Evolutionary conservation across 2,329 filamentous ascomycete species (phyloP).

Genomic region (Dryadomyces sulphureus): DNA sequence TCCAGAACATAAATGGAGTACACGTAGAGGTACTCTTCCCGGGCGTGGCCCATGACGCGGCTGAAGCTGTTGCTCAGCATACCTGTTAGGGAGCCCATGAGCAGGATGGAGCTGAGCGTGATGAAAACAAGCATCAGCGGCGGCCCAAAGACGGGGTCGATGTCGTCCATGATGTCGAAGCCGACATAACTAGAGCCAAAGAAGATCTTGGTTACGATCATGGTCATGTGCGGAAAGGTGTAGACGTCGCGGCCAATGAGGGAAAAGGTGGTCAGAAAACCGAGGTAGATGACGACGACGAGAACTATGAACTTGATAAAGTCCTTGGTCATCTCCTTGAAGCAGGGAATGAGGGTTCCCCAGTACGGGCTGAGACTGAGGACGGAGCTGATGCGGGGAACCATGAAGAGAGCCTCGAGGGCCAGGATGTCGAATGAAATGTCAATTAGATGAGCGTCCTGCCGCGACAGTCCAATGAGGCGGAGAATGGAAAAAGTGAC

Average conservation of each 20-base stretch:
- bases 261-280: constrained; percentile 78
- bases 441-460: constrained; percentile 51
- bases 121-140: constrained; percentile 60
- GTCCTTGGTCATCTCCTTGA: constrained; percentile 90
- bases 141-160: constrained; percentile 40
- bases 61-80: constrained; percentile 65
- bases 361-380: constrained; percentile 82
- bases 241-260: constrained; percentile 60
- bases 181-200: constrained; percentile 64
- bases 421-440: constrained; percentile 80
- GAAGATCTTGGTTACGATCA: constrained; percentile 67
- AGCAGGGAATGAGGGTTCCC: constrained; percentile 74
- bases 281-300: constrained; percentile 69
- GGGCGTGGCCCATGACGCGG: constrained; percentile 45
- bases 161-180: constrained; percentile 51
- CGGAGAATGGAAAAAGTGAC: constrained; percentile 36
- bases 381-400: constrained; percentile 77
- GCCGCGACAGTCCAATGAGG: constrained; percentile 51
- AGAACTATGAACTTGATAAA: constrained; percentile 69
- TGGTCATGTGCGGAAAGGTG: constrained; percentile 52
- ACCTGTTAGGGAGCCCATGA: constrained; percentile 66
- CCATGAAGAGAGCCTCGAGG: constrained; percentile 77
- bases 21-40: constrained; percentile 67
- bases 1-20: constrained; percentile 52
- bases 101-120: constrained; percentile 60